Percentiles rank a stretch among this genome's conserved stretches.
Evolutionary conservation across 768 basidiomycete genomes (phyloP).

Genomic region (Suillus clintonianus): DNA sequence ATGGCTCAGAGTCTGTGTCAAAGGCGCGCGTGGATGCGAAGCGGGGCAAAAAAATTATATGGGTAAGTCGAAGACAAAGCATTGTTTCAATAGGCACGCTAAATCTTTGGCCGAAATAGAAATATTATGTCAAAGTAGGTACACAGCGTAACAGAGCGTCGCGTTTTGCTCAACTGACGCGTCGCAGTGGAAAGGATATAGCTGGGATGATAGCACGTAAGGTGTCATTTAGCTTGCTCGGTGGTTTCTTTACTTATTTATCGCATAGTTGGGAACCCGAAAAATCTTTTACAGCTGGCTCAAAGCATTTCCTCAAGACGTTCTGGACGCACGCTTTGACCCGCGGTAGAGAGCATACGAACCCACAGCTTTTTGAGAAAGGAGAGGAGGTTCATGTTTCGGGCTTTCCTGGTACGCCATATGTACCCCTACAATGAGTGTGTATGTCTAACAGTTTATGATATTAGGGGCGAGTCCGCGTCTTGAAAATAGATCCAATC

Average conservation of each 20-base stretch:
- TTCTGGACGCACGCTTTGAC: conserved; percentile 40
- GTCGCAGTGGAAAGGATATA: conserved; percentile 63
- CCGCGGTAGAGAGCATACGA: conserved; percentile 46
- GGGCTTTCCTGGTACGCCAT: conserved; percentile 59
- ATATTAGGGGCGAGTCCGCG: conserved; percentile 16
- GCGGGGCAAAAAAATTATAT: conserved; percentile 47
- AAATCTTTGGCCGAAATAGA: conserved; percentile 32
- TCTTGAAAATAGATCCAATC: conserved; percentile 18
- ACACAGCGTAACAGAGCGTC: background rate
- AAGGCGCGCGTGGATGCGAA: conserved; percentile 52
- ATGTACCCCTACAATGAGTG: background rate
- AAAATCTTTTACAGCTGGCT: conserved; percentile 55
- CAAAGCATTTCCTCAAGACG: conserved; percentile 48
- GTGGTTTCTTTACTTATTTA: conserved; percentile 7
- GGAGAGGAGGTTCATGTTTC: conserved; percentile 56
- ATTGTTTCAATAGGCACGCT: background rate
- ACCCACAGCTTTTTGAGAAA: conserved; percentile 49
- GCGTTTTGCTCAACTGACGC: conserved; percentile 7
- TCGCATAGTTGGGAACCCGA: conserved; percentile 65
- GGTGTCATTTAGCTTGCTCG: conserved; percentile 23
- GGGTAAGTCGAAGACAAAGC: conserved; percentile 40
- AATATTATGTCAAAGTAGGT: conserved; percentile 61
- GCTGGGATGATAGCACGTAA: conserved; percentile 57
- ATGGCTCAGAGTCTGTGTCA: conserved; percentile 49
- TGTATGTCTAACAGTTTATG: background rate